Evolutionary conservation across 1,284 basidiomycete genomes (phyloP).

Genomic region (Cryptococcus sp.): DNA sequence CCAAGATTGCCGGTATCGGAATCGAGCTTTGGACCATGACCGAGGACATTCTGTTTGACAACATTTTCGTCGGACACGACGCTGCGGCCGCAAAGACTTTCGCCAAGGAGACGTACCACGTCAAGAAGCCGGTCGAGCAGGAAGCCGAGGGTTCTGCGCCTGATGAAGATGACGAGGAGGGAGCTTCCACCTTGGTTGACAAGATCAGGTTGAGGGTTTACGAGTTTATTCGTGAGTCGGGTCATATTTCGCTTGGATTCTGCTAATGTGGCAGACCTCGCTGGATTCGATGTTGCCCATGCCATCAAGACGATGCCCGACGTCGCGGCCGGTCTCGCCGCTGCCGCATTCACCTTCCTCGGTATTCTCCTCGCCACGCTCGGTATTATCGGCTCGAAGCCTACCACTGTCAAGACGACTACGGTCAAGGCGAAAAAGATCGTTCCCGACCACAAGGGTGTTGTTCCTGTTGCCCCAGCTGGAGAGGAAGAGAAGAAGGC

Average conservation of each 20-base stretch:
- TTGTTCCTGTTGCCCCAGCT: slow-evolving; percentile 19
- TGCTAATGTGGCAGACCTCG: slow-evolving; percentile 23
- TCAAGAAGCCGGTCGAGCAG: slow-evolving; percentile 59
- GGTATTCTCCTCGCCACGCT: slow-evolving; percentile 74
- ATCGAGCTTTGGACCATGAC: slow-evolving; percentile 99
- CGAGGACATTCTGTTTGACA: slow-evolving; percentile 91
- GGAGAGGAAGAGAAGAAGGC: slow-evolving; percentile 26
- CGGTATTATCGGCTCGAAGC: slow-evolving; percentile 60
- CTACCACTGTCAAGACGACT: slow-evolving; percentile 42
- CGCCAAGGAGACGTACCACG: slow-evolving; percentile 73
- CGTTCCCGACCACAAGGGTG: slow-evolving; percentile 21
- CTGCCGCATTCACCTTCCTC: slow-evolving; percentile 68
- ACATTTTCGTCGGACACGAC: slow-evolving; percentile 89
- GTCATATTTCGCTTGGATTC: neutral
- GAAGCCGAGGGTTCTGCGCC: slow-evolving; percentile 52
- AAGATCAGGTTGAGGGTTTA: slow-evolving; percentile 40
- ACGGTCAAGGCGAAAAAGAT: slow-evolving; percentile 31
- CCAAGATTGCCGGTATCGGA: slow-evolving; percentile 85
- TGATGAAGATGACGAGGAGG: slow-evolving; percentile 43
- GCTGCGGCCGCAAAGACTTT: slow-evolving; percentile 71
- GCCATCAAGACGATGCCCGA: slow-evolving; percentile 80
- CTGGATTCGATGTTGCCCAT: slow-evolving; percentile 42
- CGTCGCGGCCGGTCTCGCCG: slow-evolving; percentile 69
- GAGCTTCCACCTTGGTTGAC: slow-evolving; percentile 32
- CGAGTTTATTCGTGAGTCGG: slow-evolving; percentile 41